These are phyloP conservation scores for Geotrichum australiense DNA, from an alignment of 1,139 yeast species.

Conservation along the genomic window DNA sequence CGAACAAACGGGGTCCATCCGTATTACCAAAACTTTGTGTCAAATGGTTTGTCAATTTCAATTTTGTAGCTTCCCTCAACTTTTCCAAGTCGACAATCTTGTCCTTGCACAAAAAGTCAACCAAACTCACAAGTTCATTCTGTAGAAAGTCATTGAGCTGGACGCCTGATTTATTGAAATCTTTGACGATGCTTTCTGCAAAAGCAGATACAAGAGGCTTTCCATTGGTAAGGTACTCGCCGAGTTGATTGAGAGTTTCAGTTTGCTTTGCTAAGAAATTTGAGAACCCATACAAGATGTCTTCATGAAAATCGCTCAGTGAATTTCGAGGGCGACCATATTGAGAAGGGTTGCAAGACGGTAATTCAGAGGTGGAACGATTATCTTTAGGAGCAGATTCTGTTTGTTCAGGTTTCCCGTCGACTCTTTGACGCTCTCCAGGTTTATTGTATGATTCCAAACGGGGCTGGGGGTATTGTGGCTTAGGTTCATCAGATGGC, in stretches of 20 bases:
- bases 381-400: not conserved
- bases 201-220: slow-evolving; percentile 4
- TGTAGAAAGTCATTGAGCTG: slow-evolving; percentile 6
- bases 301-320: slow-evolving; percentile 4
- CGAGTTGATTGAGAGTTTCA: slow-evolving; percentile 9
- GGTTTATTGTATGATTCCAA: not conserved
- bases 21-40: too few relatives aligned
- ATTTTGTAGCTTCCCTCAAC: slow-evolving; percentile 7
- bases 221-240: slow-evolving; percentile 6
- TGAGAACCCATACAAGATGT: slow-evolving; percentile 4
- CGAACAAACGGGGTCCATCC: too few relatives aligned
- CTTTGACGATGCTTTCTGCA: slow-evolving; percentile 10
- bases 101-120: slow-evolving; percentile 8
- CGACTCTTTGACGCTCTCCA: not conserved
- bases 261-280: slow-evolving; percentile 5
- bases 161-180: slow-evolving; percentile 8
- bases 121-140: slow-evolving; percentile 1
- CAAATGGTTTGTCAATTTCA: slow-evolving; percentile 6
- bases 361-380: not conserved
- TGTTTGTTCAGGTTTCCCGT: not conserved
- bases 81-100: slow-evolving; percentile 9
- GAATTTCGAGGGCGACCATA: not conserved
- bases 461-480: not conserved
- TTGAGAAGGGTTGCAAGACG: not conserved
- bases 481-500: not conserved